Conservation (phyloP, 2,329 filamentous ascomycete genomes). For the Diaporthe capsici region DNA sequence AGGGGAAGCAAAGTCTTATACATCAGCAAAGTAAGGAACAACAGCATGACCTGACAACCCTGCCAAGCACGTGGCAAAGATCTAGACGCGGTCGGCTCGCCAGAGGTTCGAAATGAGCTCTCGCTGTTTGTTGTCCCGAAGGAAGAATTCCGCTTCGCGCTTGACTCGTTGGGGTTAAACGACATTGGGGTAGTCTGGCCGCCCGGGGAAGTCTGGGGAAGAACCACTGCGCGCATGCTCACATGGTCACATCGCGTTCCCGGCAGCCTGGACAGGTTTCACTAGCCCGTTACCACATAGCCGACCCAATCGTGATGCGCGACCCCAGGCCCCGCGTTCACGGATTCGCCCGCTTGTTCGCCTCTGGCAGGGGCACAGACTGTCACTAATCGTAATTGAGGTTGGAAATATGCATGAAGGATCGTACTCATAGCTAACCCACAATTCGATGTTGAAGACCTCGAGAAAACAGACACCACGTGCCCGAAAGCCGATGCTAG, state of each 20-base stretch:
- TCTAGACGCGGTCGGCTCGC: not conserved
- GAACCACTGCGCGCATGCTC: not conserved
- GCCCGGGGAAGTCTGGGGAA: conserved; percentile 27
- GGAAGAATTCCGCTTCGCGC: not conserved
- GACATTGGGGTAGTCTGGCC: not conserved
- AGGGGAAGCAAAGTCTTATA: conserved; percentile 12
- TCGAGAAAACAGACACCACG: not conserved
- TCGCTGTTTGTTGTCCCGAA: conserved; percentile 17
- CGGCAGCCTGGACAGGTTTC: conserved; percentile 15
- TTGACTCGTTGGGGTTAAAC: conserved; percentile 6
- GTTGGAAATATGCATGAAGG: not conserved
- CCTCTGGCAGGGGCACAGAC: not conserved
- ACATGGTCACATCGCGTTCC: conserved; percentile 17
- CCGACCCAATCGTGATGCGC: conserved; percentile 11
- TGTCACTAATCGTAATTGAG: too few species aligned
- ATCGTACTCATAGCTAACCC: not conserved
- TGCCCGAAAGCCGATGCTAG: not conserved
- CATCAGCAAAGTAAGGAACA: not conserved
- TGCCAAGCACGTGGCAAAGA: conserved; percentile 18
- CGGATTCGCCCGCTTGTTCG: not conserved
- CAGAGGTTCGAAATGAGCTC: not conserved
- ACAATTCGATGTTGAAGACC: not conserved
- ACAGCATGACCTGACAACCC: not conserved
- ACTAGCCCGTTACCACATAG: not conserved
- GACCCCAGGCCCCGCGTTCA: not conserved